Base-by-base conservation (phyloP, 768 basidiomycete genomes). In the Infundibulicybe gibba region DNA sequence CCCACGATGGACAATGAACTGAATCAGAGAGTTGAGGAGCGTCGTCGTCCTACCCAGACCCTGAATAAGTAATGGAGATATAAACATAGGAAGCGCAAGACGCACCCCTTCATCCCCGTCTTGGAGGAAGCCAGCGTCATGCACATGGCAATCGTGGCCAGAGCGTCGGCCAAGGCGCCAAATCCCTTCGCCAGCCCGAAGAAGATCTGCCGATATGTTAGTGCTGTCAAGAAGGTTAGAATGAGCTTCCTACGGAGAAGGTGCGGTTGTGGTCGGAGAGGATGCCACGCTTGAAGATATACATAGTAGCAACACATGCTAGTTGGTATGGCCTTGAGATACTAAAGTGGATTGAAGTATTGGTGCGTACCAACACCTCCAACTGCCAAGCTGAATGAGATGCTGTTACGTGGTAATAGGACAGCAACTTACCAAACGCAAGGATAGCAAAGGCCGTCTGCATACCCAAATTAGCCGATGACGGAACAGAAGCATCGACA, bases 181-280 rank as follows among this genome's bases (percentile, higher is more conserved):
- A 67, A 66, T 2, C 66, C 69, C 47, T 71, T 71, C 1, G 63
- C 59, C 5, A 71, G 42, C 2, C 67, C 69, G 37, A 67, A 65
- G 46, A 64, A 62, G 3, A 69, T 50, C 68, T 70, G 19, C 9
- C 5, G 19, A 16, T 14, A 33, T 17, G 32, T 17, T 6, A 34
- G 20, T 6, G 42, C 31, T 20, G 21, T 21, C 21, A 39, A 38
- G 41, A 17, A 31, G 20, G 25, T 30, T 15, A 17, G 9, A 17
- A 8, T 14, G 1, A 32, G 43, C 41, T 37, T 34, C 58, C 48
- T 51, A 54, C 63, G 15, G 51, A 16, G 35, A 65, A 63, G 15
- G 39, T 49, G 6, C 21, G 41, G 39, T 54, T 59, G 31, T 56
- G 51, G 32, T 51, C 43, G 13, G 49, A 40, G 13, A 63, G 50